Evolutionary conservation across 768 basidiomycete species (phyloP), one percentile per base, ranked within the genome.

Genomic region (Leccinellum albellum): DNA sequence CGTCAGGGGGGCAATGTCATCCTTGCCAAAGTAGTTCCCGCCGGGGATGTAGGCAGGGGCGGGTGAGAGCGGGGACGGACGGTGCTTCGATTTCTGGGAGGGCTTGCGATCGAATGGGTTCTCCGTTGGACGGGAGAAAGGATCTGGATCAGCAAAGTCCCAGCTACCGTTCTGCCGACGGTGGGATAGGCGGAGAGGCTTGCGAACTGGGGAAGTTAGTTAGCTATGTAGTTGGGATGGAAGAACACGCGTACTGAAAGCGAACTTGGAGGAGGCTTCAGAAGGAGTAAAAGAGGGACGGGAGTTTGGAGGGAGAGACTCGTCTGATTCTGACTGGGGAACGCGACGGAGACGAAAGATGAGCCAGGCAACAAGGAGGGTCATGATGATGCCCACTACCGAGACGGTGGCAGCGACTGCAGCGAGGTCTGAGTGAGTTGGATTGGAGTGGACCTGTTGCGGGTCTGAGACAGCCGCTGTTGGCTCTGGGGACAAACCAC

Each of bases 91-190:
- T 37, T 59, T 67, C 12, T 20, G 42, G 7, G 51, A 50, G 44
- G 29, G 51, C 0, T 37, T 7, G 10, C 26, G n/a, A n/a, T 55
- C 51, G 4, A 56, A 12, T 3, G 31, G 10, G 29, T 13, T 29
- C 37, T 60, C 65, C 47, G 56, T 54, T 2, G 46, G 31, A 7
- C 21, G 35, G 3, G 42, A 31, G 13, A 57, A 58, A 1, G 70
- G 66, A 55, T 71, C 70, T 3, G 64, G 60, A 37, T 72, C 70
- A 0, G 67, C 62, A 67, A 71, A 72, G 57, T 72, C 71, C 70
- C 70, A 71, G 60, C 65, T 64, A 24, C 47, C 31, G 35, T 67
- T 61, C 6, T 57, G 47, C 7, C 37, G 60, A 48, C 54, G 60
- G 40, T 61, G 64, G 0, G 65, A 60, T 31, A 68, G 60, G 45